Conservation (phyloP, 176 grass and related monocot species). For the Panicum miliaceum region DNA sequence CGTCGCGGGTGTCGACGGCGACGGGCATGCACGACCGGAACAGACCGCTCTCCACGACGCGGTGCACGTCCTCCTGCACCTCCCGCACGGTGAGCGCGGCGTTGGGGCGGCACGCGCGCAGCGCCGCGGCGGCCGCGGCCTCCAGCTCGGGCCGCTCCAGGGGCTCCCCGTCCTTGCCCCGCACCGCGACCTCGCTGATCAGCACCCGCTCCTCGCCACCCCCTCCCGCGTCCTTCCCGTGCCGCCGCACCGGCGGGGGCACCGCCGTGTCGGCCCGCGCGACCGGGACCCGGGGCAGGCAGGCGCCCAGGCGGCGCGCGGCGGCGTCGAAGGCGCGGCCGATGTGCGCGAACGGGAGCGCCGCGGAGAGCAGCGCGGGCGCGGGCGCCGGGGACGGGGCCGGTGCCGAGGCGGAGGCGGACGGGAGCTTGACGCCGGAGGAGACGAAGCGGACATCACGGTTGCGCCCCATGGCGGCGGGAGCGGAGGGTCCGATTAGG, state of each 20-base stretch:
- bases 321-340: constrained; percentile 51
- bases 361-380: constrained; percentile 51
- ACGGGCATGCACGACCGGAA: constrained; percentile 88
- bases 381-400: not conserved
- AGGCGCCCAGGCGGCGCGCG: constrained; percentile 30
- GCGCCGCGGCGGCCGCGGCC: constrained; percentile 56
- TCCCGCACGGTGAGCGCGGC: constrained; percentile 86
- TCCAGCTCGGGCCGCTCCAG: constrained; percentile 84
- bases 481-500: no score
- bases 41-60: constrained; percentile 80
- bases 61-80: constrained; percentile 94
- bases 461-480: constrained; percentile 32
- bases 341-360: constrained; percentile 82
- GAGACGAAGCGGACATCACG: constrained; percentile 56
- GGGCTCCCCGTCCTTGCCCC: constrained; percentile 82
- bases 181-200: constrained; percentile 85
- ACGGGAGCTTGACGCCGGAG: constrained; percentile 61
- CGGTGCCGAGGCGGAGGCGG: not conserved
- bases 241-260: constrained; percentile 35
- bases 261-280: constrained; percentile 38
- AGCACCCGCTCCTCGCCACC: constrained; percentile 70
- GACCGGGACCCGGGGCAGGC: constrained; percentile 32
- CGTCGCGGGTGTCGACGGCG: constrained; percentile 88
- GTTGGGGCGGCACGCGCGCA: constrained; percentile 83
- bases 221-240: constrained; percentile 56